These are phyloP conservation scores for Populus pruinosa DNA, from an alignment of 345 rosid species.

Conservation along the genomic window DNA sequence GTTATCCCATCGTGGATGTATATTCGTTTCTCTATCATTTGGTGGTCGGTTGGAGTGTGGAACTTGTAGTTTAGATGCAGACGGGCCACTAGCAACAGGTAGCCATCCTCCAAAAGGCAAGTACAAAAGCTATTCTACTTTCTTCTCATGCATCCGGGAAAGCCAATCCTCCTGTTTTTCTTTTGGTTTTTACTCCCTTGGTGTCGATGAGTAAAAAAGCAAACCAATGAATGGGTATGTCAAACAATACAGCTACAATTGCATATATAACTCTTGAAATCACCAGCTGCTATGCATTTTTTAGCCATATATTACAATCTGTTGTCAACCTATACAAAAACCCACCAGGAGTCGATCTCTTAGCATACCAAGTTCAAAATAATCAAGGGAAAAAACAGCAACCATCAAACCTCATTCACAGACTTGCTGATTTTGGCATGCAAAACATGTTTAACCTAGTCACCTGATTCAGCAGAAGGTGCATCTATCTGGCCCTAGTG, in stretches of 20 bases:
- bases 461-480: conserved; percentile 24
- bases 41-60: not conserved
- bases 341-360: conserved; percentile 36
- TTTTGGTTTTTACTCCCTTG: not conserved
- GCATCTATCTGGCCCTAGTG: conserved; percentile 24
- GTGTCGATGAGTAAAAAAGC: not conserved
- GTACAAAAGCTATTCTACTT: not conserved
- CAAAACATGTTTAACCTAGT: conserved; percentile 23
- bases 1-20: not conserved
- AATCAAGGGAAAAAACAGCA: conserved; percentile 26
- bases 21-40: not conserved
- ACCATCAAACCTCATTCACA: conserved; percentile 53
- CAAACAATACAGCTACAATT: conserved; percentile 11
- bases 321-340: conserved; percentile 56
- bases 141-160: conserved; percentile 1
- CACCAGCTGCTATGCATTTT: conserved; percentile 13
- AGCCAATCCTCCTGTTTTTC: not conserved
- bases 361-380: conserved; percentile 33
- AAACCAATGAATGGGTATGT: not conserved
- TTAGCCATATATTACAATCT: conserved; percentile 34
- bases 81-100: not conserved
- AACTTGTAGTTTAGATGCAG: not conserved
- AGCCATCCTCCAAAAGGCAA: not conserved
- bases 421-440: conserved; percentile 19
- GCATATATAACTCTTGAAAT: conserved; percentile 33